Conservation (phyloP, 345 rosid species). For the Bruguiera sexangula region DNA sequence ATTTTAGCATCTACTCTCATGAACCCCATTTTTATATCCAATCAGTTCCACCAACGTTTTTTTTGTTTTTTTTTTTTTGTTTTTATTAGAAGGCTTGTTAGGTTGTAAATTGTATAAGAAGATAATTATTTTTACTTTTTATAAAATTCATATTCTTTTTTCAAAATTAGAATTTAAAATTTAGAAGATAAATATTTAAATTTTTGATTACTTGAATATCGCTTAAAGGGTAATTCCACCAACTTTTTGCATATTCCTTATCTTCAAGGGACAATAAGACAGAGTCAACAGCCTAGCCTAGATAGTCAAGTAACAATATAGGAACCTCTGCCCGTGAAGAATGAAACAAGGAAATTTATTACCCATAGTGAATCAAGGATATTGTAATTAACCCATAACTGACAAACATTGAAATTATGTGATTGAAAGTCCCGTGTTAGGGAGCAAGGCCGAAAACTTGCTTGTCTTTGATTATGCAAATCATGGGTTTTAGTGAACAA, state of each 20-base stretch:
- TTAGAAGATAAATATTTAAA: no score
- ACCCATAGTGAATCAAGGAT: not conserved
- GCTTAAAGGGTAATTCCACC: no score
- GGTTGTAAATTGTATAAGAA: no score
- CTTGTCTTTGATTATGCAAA: not conserved
- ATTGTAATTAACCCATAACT: not conserved
- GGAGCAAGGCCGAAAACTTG: conserved; percentile 5
- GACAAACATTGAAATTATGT: not conserved
- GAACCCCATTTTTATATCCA: not conserved
- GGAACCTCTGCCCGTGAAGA: not conserved
- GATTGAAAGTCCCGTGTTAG: conserved; percentile 18
- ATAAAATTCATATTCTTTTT: no score
- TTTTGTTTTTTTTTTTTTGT: not conserved
- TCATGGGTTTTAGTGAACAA: not conserved
- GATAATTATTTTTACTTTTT: not conserved
- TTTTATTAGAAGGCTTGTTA: not conserved
- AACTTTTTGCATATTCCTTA: no score
- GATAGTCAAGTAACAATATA: no score
- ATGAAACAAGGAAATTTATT: conserved; percentile 4
- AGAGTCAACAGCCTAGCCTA: not conserved
- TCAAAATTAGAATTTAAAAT: no score
- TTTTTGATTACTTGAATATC: no score
- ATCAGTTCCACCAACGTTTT: not conserved
- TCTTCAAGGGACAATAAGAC: not conserved
- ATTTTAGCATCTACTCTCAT: not conserved